phyloP scores from a whole-genome alignment of 805 yeast genomes.

The Myxozyma monticola region DNA sequence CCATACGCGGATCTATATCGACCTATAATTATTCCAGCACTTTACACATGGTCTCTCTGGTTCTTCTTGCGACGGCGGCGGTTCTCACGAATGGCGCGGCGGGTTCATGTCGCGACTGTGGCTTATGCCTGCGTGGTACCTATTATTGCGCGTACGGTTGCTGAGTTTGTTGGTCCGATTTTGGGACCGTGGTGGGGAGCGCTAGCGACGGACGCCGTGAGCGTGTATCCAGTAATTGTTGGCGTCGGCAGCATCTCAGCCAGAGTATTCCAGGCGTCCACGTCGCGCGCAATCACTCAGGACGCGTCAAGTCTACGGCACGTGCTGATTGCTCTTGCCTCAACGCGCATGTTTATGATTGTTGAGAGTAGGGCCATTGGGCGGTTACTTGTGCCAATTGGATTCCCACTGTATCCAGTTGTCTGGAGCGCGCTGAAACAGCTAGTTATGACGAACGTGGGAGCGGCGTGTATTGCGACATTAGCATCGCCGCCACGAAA shows the following conservation, averaged over 20 bases:
- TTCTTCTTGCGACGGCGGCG: constrained; percentile 1
- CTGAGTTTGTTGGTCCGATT: not conserved
- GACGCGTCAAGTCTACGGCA: constrained; percentile 12
- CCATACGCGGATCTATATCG: constrained; percentile 8
- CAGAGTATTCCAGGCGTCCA: not conserved
- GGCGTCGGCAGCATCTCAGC: constrained; percentile 13
- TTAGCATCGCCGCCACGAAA: constrained; percentile 2
- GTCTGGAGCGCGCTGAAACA: constrained; percentile 7
- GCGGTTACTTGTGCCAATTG: constrained; percentile 3
- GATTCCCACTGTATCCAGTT: not conserved
- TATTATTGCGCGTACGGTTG: constrained; percentile 1
- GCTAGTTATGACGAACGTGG: not conserved
- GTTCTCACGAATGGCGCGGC: not conserved
- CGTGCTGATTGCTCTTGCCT: constrained; percentile 2
- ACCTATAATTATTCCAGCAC: constrained; percentile 2
- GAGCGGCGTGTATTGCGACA: constrained; percentile 3
- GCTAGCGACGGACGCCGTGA: constrained; percentile 7
- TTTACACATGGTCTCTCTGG: constrained; percentile 6
- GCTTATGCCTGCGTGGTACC: constrained; percentile 3
- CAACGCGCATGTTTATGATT: constrained; percentile 10
- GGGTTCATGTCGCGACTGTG: constrained; percentile 3
- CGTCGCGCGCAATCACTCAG: constrained; percentile 5
- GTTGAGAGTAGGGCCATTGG: constrained; percentile 6
- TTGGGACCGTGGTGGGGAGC: constrained; percentile 23
- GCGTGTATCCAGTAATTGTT: constrained; percentile 13